Conservation (phyloP, 2,329 filamentous ascomycete genomes). For the Coniochaeta prunicola region DNA sequence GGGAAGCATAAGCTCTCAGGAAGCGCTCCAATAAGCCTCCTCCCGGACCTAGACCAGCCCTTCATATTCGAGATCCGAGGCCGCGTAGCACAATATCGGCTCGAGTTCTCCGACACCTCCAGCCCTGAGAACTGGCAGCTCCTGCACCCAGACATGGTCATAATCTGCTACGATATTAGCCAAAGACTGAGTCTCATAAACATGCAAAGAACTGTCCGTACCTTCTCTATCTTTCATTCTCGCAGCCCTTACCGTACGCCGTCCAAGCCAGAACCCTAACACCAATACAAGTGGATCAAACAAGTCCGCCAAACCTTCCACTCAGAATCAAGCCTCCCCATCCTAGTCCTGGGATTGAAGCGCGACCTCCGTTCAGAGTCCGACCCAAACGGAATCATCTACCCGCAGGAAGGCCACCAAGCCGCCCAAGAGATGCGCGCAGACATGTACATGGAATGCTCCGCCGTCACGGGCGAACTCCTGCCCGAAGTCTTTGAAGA, state of each 20-base stretch:
- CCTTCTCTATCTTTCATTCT: not conserved
- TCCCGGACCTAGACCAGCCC: slow-evolving; percentile 53
- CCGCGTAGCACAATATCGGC: slow-evolving; percentile 37
- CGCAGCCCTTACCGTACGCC: no score
- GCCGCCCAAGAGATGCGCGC: slow-evolving; percentile 50
- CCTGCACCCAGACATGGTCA: slow-evolving; percentile 49
- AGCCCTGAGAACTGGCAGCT: slow-evolving; percentile 51
- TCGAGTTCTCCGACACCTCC: slow-evolving; percentile 55
- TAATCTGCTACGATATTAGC: slow-evolving; percentile 57
- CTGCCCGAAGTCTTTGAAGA: slow-evolving; percentile 52
- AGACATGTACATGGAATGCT: slow-evolving; percentile 59
- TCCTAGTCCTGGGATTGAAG: slow-evolving; percentile 54
- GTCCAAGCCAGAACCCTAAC: not conserved
- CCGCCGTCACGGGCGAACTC: slow-evolving; percentile 52
- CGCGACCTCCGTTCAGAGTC: slow-evolving; percentile 50
- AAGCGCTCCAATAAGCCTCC: slow-evolving; percentile 35
- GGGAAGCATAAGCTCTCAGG: slow-evolving; percentile 20
- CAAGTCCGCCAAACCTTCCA: slow-evolving; percentile 42
- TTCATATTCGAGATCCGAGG: slow-evolving; percentile 49
- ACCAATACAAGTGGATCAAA: slow-evolving; percentile 44
- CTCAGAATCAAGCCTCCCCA: slow-evolving; percentile 37
- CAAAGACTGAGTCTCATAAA: slow-evolving; percentile 50
- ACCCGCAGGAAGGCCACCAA: slow-evolving; percentile 53
- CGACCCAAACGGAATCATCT: slow-evolving; percentile 53
- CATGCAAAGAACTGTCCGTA: slow-evolving; percentile 46